Percentiles rank a stretch among this genome's conserved stretches.
These are phyloP conservation scores for Arabis hirsuta DNA, from an alignment of 345 rosid genomes.

Conservation along the genomic window DNA sequence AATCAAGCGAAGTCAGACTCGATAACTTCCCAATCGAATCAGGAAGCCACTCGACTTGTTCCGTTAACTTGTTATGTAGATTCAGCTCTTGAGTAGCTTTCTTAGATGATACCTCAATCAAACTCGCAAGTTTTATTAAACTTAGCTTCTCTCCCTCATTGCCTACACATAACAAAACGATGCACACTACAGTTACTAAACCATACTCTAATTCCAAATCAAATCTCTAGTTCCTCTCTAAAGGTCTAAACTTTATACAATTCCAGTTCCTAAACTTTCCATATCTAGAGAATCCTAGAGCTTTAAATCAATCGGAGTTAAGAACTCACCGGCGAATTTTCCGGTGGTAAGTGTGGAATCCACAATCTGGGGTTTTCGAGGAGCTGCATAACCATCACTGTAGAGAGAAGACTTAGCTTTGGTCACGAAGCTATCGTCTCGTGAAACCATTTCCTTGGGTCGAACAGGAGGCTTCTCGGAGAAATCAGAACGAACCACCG, in stretches of 20 bases:
- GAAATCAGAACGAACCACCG: conserved; percentile 5
- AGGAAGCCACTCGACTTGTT: conserved; percentile 92
- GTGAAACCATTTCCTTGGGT: conserved; percentile 55
- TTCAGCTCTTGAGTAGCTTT: conserved; percentile 76
- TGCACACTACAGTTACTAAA: conserved; percentile 19
- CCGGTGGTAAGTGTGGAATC: conserved; percentile 65
- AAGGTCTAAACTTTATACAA: conserved; percentile 1
- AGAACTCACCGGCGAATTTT: conserved; percentile 56
- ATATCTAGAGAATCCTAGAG: no score
- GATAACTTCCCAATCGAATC: conserved; percentile 89
- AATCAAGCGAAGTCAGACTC: conserved; percentile 62
- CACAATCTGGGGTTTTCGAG: conserved; percentile 53
- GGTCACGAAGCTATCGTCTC: conserved; percentile 82
- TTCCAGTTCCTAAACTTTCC: conserved; percentile 4
- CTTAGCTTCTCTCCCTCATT: conserved; percentile 84
- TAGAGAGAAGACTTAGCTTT: conserved; percentile 64
- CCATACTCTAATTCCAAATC: no score
- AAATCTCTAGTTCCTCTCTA: not conserved
- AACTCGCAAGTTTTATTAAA: conserved; percentile 88
- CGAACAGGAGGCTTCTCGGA: conserved; percentile 41
- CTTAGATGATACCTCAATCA: conserved; percentile 84
- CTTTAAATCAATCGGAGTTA: not conserved
- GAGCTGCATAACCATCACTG: conserved; percentile 46
- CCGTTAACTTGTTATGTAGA: conserved; percentile 79
- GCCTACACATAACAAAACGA: conserved; percentile 53